phyloP scores from a whole-genome alignment of 805 yeast genomes.

The Saccharomycopsis fibuligera region DNA sequence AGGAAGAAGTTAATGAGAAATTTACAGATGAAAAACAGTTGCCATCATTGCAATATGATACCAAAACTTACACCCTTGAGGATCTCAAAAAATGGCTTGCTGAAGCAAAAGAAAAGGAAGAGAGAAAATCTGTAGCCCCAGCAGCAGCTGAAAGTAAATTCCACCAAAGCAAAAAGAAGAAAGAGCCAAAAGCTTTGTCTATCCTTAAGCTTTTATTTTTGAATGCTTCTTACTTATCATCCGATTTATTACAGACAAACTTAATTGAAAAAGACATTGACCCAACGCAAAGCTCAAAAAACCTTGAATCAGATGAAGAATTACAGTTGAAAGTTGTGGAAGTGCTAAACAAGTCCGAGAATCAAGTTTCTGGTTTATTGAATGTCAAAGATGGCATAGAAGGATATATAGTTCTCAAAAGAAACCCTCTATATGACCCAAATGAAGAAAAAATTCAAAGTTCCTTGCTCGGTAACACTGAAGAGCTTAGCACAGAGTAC shows the following conservation, averaged over 20 bases:
- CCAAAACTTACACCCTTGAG: background rate
- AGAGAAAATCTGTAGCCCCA: slow-evolving; percentile 29
- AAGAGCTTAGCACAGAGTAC: slow-evolving; percentile 36
- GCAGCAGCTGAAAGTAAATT: slow-evolving; percentile 16
- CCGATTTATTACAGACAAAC: slow-evolving; percentile 65
- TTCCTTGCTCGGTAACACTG: slow-evolving; percentile 21
- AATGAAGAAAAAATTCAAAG: slow-evolving; percentile 17
- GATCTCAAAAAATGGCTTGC: slow-evolving; percentile 9
- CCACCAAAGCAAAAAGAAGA: slow-evolving; percentile 19
- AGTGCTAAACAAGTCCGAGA: slow-evolving; percentile 43
- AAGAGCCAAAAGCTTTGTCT: slow-evolving; percentile 38
- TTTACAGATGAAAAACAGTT: too few relatives aligned
- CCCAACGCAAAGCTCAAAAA: slow-evolving; percentile 35
- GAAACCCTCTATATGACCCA: slow-evolving; percentile 45
- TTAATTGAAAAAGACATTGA: slow-evolving; percentile 42
- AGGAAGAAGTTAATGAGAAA: too few relatives aligned
- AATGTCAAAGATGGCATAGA: slow-evolving; percentile 30
- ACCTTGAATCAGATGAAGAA: slow-evolving; percentile 28
- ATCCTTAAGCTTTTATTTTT: slow-evolving; percentile 66
- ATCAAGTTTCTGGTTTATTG: slow-evolving; percentile 35
- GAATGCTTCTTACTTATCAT: slow-evolving; percentile 67
- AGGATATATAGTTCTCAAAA: slow-evolving; percentile 62
- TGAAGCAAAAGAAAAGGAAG: slow-evolving; percentile 19
- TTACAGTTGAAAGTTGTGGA: slow-evolving; percentile 30
- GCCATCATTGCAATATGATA: background rate